Percentiles rank a stretch among this genome's conserved stretches.
Evolutionary conservation across 2,329 filamentous ascomycete genomes (phyloP).

Genomic region (Trichophyton simii): DNA sequence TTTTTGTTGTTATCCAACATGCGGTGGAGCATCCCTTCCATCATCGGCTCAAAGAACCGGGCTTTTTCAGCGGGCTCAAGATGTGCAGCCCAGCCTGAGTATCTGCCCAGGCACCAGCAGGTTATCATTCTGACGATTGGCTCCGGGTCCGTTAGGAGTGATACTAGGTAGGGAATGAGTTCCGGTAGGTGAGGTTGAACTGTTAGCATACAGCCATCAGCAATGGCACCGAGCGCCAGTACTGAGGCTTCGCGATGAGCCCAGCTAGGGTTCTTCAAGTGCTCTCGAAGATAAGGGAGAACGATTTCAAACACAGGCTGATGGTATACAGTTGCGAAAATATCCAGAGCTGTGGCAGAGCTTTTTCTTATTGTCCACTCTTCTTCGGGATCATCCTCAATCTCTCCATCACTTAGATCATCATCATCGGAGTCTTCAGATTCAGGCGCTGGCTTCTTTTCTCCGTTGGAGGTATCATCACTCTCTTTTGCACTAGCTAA

Average conservation of each 20-base stretch:
- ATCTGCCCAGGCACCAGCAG: conserved; percentile 91
- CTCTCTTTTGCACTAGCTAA: conserved; percentile 40
- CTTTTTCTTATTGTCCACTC: conserved; percentile 94
- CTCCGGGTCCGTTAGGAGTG: conserved; percentile 69
- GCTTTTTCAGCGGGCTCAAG: conserved; percentile 57
- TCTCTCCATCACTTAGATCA: conserved; percentile 76
- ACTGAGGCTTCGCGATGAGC: conserved; percentile 87
- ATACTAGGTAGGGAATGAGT: conserved; percentile 79
- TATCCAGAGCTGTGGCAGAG: conserved; percentile 86
- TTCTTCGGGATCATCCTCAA: conserved; percentile 67
- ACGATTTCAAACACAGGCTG: conserved; percentile 81
- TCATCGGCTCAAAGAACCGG: conserved; percentile 83
- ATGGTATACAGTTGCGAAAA: conserved; percentile 83
- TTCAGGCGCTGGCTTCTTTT: conserved; percentile 39
- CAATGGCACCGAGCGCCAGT: conserved; percentile 83
- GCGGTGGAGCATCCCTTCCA: conserved; percentile 85
- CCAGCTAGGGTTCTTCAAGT: conserved; percentile 82
- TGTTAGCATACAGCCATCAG: conserved; percentile 82
- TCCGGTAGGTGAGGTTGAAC: conserved; percentile 85
- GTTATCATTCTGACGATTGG: conserved; percentile 93
- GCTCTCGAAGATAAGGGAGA: conserved; percentile 80
- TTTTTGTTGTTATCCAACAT: conserved; percentile 98
- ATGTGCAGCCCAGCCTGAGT: conserved; percentile 80
- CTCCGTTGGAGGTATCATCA: conserved; percentile 29
- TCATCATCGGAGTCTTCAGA: conserved; percentile 52